Base-by-base conservation (phyloP, 352 stramenopile genomes). In the Plasmopara muralis region DNA sequence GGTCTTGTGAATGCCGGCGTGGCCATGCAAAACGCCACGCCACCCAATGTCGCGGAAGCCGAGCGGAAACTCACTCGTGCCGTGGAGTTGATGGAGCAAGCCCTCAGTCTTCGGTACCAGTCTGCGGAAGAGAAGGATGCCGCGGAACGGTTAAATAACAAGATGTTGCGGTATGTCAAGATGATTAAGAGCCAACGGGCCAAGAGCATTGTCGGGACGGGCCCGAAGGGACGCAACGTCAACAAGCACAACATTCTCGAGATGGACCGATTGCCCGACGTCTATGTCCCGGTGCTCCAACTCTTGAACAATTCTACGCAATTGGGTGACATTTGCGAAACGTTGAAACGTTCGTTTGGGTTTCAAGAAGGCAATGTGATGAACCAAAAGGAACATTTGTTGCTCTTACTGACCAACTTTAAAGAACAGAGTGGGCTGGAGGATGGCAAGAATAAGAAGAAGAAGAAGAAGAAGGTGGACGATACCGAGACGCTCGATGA, bases 321-420 rank as follows among this genome's bases (percentile, higher is more conserved):
- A 4, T 40, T 58, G 30, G 81, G 80, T 4, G 72, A 91, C 50
- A 84, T 91, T 33, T 97, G 92, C 56, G 92, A 97, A 55, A 79
- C 93, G 44, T 62, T 98, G 5, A 95, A 95, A 35, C 94, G 91
- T 65, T 96, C 93, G 33, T 98, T 98, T 63, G 95, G 95, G 16
- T 98, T 99, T 70, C 95, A 99, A 66, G 83, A 95, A 45, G 67
- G 82, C 47, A 93, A 73, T 47, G 74, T 78, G 12, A 58, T 80
- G 4, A 89, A 88, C 60, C 79, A 89, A 57, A 75, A 75, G 49
- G 82, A 89, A 51, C 78, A 93, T 52, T 47, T 91, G 62, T 41
- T 86, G 43, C 59, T 91, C 33, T 57, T 89, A 48, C 54, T 91
- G 6, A 89, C 81, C 0, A 89, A 91, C 53, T 85, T 83, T 52